Percentiles rank a stretch among this genome's conserved stretches.
Conservation (phyloP, 2,329 filamentous ascomycete species). For the Davidsoniella neocaledoniae region DNA sequence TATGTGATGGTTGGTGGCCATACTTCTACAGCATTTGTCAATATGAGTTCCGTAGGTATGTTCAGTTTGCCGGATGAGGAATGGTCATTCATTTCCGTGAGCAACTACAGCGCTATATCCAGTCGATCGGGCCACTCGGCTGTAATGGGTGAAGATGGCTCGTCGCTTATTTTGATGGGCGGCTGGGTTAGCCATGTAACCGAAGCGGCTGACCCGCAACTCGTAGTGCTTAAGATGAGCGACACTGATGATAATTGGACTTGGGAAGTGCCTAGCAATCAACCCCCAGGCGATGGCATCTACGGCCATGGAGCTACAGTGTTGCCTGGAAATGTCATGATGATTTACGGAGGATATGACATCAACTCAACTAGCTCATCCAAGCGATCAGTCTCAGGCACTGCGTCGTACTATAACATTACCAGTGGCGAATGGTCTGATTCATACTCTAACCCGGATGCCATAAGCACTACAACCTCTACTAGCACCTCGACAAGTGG, state of each 20-base stretch:
- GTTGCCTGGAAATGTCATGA: slow-evolving; percentile 50
- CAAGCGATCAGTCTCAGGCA: slow-evolving; percentile 19
- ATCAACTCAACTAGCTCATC: slow-evolving; percentile 24
- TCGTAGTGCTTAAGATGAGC: slow-evolving; percentile 61
- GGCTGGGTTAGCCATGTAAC: slow-evolving; percentile 80
- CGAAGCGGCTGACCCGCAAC: slow-evolving; percentile 63
- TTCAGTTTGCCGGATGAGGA: slow-evolving; percentile 74
- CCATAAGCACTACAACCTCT: neutral
- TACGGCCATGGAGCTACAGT: slow-evolving; percentile 49
- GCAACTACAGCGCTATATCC: slow-evolving; percentile 34
- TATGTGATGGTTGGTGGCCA: slow-evolving; percentile 78
- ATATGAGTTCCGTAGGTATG: slow-evolving; percentile 80
- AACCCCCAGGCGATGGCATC: slow-evolving; percentile 29
- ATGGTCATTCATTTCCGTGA: slow-evolving; percentile 58
- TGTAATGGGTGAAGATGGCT: slow-evolving; percentile 62
- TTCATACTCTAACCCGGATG: slow-evolving; percentile 23
- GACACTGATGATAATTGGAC: slow-evolving; percentile 59
- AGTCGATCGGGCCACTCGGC: slow-evolving; percentile 82
- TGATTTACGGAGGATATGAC: slow-evolving; percentile 46
- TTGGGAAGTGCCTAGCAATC: slow-evolving; percentile 46
- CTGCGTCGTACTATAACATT: slow-evolving; percentile 36
- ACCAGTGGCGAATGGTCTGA: slow-evolving; percentile 37
- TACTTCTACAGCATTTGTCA: slow-evolving; percentile 68
- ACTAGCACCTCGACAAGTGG: slow-evolving; percentile 7
- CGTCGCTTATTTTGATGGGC: slow-evolving; percentile 61